Conservation (phyloP, 345 rosid species). For the Conringia planisiliqua region DNA sequence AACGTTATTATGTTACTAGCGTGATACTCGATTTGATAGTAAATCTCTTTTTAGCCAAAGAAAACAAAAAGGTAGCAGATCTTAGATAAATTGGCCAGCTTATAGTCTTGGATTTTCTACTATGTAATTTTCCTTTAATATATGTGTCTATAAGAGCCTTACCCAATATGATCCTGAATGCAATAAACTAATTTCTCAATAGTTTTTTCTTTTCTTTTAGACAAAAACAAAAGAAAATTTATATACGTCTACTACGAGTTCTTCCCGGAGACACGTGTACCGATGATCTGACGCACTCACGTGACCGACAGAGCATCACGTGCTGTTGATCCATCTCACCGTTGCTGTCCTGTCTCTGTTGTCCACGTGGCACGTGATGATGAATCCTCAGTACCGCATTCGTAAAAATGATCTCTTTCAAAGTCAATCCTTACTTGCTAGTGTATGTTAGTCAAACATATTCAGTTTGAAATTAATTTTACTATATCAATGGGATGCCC, state of each 20-base stretch:
- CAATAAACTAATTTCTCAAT: too few species aligned
- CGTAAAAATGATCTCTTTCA: neutral
- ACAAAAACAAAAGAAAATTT: neutral
- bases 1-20: neutral
- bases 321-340: slow-evolving; percentile 27
- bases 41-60: neutral
- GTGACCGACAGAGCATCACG: slow-evolving; percentile 33
- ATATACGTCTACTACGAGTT: neutral
- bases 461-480: too few species aligned
- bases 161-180: neutral
- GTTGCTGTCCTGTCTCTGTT: neutral
- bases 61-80: neutral
- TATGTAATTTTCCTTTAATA: neutral
- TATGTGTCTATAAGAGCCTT: neutral
- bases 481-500: too few species aligned
- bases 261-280: slow-evolving; percentile 4
- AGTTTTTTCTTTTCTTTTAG: too few species aligned
- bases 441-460: too few species aligned
- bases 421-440: neutral
- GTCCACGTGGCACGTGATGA: slow-evolving; percentile 10
- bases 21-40: neutral
- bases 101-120: neutral
- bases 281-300: slow-evolving; percentile 21
- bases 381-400: slow-evolving; percentile 9
- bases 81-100: neutral